phyloP scores from a whole-genome alignment of 768 basidiomycete species.

The Russula dissimulans region DNA sequence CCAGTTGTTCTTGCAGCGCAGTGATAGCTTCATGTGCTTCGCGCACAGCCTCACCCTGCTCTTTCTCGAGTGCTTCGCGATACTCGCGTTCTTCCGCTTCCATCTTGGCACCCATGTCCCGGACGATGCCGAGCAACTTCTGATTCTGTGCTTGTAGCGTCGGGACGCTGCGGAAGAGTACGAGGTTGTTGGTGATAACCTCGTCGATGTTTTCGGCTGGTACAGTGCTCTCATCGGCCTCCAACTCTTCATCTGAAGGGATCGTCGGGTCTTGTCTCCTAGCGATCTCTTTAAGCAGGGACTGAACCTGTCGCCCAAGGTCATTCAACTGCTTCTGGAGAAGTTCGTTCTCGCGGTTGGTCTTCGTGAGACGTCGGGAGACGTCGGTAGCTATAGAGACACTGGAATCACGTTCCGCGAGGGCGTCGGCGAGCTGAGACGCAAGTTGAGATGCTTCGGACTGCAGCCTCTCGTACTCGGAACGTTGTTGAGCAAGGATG shows the following conservation, averaged over 20 bases:
- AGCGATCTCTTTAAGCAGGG: constrained; percentile 67
- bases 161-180: constrained; percentile 73
- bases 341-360: constrained; percentile 13
- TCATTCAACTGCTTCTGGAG: constrained; percentile 19
- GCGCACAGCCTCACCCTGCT: constrained; percentile 69
- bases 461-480: constrained; percentile 78
- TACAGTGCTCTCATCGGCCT: constrained; percentile 33
- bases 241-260: constrained; percentile 56
- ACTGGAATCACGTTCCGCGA: constrained; percentile 66
- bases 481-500: constrained; percentile 78
- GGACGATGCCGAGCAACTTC: constrained; percentile 72
- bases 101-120: constrained; percentile 76
- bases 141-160: constrained; percentile 88
- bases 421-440: constrained; percentile 63
- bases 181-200: constrained; percentile 82
- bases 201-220: constrained; percentile 55
- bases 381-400: constrained; percentile 46
- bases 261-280: constrained; percentile 79
- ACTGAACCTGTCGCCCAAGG: constrained; percentile 56
- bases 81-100: constrained; percentile 79
- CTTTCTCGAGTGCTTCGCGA: constrained; percentile 55
- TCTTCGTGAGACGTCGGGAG: constrained; percentile 23
- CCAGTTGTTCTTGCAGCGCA: constrained; percentile 66
- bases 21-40: constrained; percentile 87
- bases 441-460: constrained; percentile 75